Percentiles rank a stretch among this genome's conserved stretches.
Conservation (phyloP, 1,284 basidiomycete genomes). For the Amylostereum chailletii region DNA sequence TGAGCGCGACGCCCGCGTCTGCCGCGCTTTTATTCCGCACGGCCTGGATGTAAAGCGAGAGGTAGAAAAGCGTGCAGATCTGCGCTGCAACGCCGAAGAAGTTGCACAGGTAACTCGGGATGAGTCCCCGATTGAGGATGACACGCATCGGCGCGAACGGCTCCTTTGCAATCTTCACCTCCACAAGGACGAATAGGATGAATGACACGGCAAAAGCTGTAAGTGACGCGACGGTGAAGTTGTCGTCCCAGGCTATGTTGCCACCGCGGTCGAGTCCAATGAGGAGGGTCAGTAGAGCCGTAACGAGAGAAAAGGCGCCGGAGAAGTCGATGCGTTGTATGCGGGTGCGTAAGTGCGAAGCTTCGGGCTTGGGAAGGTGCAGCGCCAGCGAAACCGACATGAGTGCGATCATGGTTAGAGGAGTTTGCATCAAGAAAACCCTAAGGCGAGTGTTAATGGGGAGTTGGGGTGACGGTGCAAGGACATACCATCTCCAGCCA, state of each 20-base stretch:
- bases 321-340: conserved; percentile 50
- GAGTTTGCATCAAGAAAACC: conserved; percentile 53
- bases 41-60: conserved; percentile 51
- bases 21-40: conserved; percentile 36
- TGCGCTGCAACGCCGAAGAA: conserved; percentile 41
- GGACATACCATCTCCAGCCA: conserved; percentile 54
- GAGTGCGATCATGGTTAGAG: conserved; percentile 43
- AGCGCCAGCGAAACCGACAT: conserved; percentile 40
- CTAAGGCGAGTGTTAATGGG: conserved; percentile 18
- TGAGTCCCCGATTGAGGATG: conserved; percentile 36
- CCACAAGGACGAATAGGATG: conserved; percentile 20
- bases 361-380: conserved; percentile 33
- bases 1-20: conserved; percentile 40
- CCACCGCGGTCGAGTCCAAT: conserved; percentile 50
- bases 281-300: conserved; percentile 44
- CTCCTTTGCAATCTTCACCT: conserved; percentile 41
- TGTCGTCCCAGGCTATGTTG: conserved; percentile 44
- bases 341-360: conserved; percentile 32
- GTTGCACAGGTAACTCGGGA: conserved; percentile 50
- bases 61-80: conserved; percentile 42
- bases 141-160: conserved; percentile 52
- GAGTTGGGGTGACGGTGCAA: background rate
- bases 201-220: conserved; percentile 13
- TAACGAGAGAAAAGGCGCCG: conserved; percentile 42
- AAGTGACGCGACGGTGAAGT: conserved; percentile 19